These are phyloP conservation scores for Loxodes magnus DNA, from an alignment of 73 alveolate genomes.

Conservation along the genomic window DNA sequence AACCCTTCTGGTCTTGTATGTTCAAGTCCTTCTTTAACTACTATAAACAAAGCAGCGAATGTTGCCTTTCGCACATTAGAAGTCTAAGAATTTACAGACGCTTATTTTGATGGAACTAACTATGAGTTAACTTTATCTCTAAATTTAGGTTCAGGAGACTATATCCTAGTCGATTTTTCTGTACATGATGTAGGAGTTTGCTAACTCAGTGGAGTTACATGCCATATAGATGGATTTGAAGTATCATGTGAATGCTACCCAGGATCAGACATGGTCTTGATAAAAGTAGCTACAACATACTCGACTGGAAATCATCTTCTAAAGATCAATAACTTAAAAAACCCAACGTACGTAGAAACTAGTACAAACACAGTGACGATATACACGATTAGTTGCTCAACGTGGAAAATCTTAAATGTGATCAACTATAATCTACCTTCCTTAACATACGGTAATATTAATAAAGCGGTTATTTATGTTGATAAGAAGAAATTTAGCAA, in stretches of 20 bases:
- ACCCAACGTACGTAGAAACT: neutral
- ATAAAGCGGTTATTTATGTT: neutral
- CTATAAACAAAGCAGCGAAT: no score
- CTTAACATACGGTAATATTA: neutral
- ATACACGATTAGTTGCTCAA: neutral
- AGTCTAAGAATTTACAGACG: no score
- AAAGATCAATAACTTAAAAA: neutral
- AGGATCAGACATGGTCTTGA: neutral
- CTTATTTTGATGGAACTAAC: no score
- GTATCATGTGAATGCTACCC: neutral
- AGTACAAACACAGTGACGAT: neutral
- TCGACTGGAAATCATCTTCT: neutral
- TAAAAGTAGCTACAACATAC: neutral
- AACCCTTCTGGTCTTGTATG: no score
- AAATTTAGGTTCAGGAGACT: no score
- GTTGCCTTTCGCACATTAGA: no score
- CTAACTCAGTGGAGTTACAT: neutral
- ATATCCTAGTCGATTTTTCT: no score
- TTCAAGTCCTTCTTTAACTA: no score
- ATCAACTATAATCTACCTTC: neutral
- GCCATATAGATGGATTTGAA: neutral
- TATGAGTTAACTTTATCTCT: no score
- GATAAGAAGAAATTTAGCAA: conserved; percentile 19
- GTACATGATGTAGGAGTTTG: conserved; percentile 10
- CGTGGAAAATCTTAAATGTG: neutral